Base-by-base conservation (phyloP, 805 yeast genomes). In the Ogataea corticis region DNA sequence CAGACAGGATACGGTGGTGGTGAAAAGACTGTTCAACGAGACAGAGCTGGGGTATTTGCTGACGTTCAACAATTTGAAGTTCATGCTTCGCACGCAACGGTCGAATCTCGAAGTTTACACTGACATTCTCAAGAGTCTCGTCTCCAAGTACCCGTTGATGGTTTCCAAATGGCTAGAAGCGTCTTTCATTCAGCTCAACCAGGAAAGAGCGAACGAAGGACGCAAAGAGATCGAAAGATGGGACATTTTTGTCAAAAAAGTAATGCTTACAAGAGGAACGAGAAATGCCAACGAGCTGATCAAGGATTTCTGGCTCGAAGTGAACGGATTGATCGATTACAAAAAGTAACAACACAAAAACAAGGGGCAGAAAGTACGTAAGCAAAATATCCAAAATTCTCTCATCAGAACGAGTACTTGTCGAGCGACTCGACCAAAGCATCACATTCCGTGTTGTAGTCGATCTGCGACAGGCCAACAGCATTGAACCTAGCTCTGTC, bases 401-500 rank as follows among this genome's bases (percentile, higher is more conserved):
- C 35, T 23, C 7, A 25, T 57, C 51, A 68, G 34, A 59, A 47
- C 33, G 61, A 52, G 33, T 63, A 47, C 4, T 67, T 54, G 37
- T 72, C 75, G 57, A 80, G 66, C 32, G 67, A 64, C 45, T 70
- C 71, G 27, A 76, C 73, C 57, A 87, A 71, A 40, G 65, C 76
- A 36, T 80, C 85, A 47, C 82, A 74, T 65, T 87, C 95, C 28
- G 73, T 73, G 44, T 67, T 69, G 58, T 64, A 84, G 55, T 83
- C 81, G 42, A 87, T 57, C 32, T 71, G 71, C 41, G 72, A 71
- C 21, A 84, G 53, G 13, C 76, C 73, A 39, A 79, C 70, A 2
- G 79, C 87, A 45, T 83, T 83, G 62, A 84, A 88, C 63, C 97
- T 79, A 14, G 87, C 80, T 64, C 92, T 78, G 25, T 79, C 76